Percentiles rank a stretch among this genome's conserved stretches.
Evolutionary conservation across 202 grass and related monocot genomes (phyloP).

Genomic region (Schoenoplectus tabernaemontani): DNA sequence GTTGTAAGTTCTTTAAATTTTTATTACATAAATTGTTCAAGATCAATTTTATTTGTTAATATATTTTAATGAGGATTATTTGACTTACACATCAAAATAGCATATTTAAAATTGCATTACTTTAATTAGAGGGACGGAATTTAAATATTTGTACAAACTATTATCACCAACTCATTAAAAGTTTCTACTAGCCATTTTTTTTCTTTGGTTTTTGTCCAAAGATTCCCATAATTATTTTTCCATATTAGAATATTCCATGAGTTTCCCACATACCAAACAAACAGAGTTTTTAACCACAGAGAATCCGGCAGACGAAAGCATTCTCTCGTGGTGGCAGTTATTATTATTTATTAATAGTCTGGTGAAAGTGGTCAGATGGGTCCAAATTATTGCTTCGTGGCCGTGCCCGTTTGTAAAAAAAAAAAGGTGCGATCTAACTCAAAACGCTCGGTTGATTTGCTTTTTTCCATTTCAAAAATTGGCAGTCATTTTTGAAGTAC

Average conservation of each 20-base stretch:
- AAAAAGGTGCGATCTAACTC: neutral
- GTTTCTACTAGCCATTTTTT: neutral
- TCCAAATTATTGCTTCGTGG: conserved; percentile 8
- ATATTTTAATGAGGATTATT: neutral
- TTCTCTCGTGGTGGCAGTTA: conserved; percentile 13
- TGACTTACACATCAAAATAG: no score
- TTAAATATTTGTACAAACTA: neutral
- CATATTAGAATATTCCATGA: neutral
- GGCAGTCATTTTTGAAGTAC: neutral
- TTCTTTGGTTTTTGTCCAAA: neutral
- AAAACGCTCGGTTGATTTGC: neutral
- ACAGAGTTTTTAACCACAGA: neutral
- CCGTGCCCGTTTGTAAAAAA: neutral
- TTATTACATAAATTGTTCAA: neutral
- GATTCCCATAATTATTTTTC: neutral
- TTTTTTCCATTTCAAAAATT: neutral
- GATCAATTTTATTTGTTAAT: neutral
- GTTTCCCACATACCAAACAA: neutral
- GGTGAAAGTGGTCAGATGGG: neutral
- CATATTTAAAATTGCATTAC: neutral
- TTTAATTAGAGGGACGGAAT: neutral
- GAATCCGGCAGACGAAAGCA: neutral
- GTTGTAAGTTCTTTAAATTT: neutral
- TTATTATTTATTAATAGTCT: neutral
- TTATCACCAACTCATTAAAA: neutral